Base-by-base conservation (phyloP, 2,329 filamentous ascomycete genomes). In the Alternaria incomplexa region DNA sequence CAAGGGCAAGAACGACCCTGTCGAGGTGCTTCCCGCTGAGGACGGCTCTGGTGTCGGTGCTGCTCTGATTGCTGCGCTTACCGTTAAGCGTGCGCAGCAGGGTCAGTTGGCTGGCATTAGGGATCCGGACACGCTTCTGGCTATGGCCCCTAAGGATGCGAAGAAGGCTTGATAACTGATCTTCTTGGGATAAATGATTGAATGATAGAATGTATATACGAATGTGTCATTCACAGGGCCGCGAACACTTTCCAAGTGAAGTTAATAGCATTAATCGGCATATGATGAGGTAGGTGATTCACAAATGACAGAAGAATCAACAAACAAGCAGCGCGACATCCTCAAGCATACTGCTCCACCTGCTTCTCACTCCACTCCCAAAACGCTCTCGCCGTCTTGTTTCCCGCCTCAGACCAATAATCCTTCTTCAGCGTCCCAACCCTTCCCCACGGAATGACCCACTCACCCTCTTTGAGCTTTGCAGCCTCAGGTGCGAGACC, bases 41-140 rank as follows among this genome's bases (percentile, higher is more conserved):
- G 96, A 99, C 79, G 96, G 96, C 68, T 95, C 91, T 69, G 96
- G 95, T 87, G 96, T 98, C n/a, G 95, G 95, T 70, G 96, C 95
- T 47, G 96, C 96, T 5, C 83, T 99, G 64, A 98, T 99, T 84
- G 96, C 96, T 8, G 89, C 89, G 8, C 75, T 90, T 76, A 90
- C 88, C 10, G 78, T 90, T 63, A 88, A 89, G 83, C 83, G 88
- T 62, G 84, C 88, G 65, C 84, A 87, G 77, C 83, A 85, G 54
- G 88, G 88, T 32, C 87, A 89, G 72, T 67, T 85, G 56, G 84
- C 82, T 30, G 88, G 88, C 71, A 87, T 90, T 68, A 82, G 83
- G 54, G 84, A 89, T 71, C 74, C 80, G 4, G 75, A 84, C 58
- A 75, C 75, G 26, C 81, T 85, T 80, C 70, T 84, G 43, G 76